phyloP scores from a whole-genome alignment of 495 filamentous ascomycete genomes.

The Trichoderma virens region DNA sequence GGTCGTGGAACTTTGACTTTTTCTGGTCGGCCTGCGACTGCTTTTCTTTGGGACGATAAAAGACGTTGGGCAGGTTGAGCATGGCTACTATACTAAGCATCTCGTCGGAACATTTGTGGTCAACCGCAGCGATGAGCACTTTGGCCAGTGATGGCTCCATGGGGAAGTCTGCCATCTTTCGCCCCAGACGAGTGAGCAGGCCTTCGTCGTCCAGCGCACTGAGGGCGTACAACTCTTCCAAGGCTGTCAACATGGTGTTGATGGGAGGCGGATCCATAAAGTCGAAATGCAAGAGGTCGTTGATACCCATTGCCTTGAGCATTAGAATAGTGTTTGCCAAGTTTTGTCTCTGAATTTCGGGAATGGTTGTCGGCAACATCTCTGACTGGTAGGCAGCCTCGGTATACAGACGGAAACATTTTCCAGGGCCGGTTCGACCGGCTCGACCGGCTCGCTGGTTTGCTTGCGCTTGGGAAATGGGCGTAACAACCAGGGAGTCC shows the following conservation, averaged over 20 bases:
- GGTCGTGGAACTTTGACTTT: constrained; percentile 95
- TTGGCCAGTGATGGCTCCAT: constrained; percentile 84
- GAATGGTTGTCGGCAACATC: constrained; percentile 93
- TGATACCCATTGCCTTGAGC: constrained; percentile 99
- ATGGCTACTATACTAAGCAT: constrained; percentile 92
- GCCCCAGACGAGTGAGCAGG: constrained; percentile 80
- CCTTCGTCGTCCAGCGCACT: constrained; percentile 95
- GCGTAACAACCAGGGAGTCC: constrained; percentile 91
- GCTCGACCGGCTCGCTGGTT: constrained; percentile 92
- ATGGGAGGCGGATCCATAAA: constrained; percentile 98
- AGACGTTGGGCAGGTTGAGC: constrained; percentile 77
- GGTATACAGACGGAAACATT: constrained; percentile 93
- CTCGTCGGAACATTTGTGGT: constrained; percentile 86
- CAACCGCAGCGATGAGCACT: constrained; percentile 78
- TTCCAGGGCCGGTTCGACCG: constrained; percentile 90
- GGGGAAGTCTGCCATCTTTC: constrained; percentile 98
- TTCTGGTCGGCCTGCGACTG: constrained; percentile 94
- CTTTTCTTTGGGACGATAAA: constrained; percentile 95
- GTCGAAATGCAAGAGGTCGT: constrained; percentile 93
- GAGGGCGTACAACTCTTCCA: constrained; percentile 91
- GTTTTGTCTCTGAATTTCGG: constrained; percentile 95
- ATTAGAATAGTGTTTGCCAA: constrained; percentile 92
- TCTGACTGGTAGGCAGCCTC: constrained; percentile 93
- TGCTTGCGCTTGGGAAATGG: constrained; percentile 93
- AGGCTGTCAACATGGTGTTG: constrained; percentile 92